Evolutionary conservation across 495 filamentous ascomycete genomes (phyloP).

Genomic region (Penicillium lagena): DNA sequence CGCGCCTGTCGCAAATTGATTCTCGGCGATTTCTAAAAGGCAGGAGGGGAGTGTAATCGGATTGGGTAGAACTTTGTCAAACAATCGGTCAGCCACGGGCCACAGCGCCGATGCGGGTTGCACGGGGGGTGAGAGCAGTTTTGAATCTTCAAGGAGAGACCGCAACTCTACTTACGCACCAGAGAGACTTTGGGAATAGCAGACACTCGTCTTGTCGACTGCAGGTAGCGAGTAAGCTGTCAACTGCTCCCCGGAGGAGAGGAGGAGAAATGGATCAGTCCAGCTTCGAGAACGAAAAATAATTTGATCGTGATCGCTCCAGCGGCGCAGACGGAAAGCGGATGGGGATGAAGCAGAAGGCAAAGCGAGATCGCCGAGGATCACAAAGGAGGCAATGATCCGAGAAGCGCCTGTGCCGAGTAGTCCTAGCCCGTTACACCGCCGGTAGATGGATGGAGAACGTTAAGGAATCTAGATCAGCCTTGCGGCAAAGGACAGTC

Average conservation of each 20-base stretch:
- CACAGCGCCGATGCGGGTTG: slow-evolving; percentile 17
- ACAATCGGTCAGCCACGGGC: slow-evolving; percentile 19
- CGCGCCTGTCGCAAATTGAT: background rate
- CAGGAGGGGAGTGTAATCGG: slow-evolving; percentile 1
- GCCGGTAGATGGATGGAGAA: slow-evolving; percentile 5
- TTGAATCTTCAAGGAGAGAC: slow-evolving; percentile 15
- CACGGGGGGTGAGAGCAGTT: slow-evolving; percentile 13
- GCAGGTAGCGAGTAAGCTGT: slow-evolving; percentile 11
- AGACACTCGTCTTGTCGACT: background rate
- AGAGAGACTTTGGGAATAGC: slow-evolving; percentile 2
- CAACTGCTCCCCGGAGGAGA: slow-evolving; percentile 7
- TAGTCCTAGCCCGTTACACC: too few species aligned
- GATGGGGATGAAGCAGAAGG: slow-evolving; percentile 3
- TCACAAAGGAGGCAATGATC: slow-evolving; percentile 20
- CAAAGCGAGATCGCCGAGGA: slow-evolving; percentile 5
- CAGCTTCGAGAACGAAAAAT: slow-evolving; percentile 8
- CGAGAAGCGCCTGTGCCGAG: slow-evolving; percentile 1
- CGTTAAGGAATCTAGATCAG: slow-evolving; percentile 14
- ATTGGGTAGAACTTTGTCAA: background rate
- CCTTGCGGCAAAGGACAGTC: slow-evolving; percentile 13
- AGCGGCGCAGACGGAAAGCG: background rate
- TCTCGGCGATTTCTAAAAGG: background rate
- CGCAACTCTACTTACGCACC: slow-evolving; percentile 12
- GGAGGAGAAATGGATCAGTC: background rate
- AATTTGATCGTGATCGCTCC: slow-evolving; percentile 15